A percentile compares a stretch with the other conserved stretches of the same genome.
phyloP scores from a whole-genome alignment of 257 asterid species.

The Paraleonurus japonicus region DNA sequence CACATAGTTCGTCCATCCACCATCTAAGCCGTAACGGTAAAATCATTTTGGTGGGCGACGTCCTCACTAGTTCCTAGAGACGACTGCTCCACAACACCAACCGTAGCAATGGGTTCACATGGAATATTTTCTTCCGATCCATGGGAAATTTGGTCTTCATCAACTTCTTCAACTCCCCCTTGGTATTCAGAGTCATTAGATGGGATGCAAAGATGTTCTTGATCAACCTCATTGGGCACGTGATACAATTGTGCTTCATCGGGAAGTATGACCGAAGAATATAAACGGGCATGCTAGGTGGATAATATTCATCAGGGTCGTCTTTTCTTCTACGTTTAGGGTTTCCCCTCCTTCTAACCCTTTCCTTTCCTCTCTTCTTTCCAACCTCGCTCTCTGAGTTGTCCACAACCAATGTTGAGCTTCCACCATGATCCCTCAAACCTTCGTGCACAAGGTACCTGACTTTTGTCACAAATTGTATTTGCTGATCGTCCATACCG shows the following conservation, averaged over 20 bases:
- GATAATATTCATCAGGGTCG: slow-evolving; percentile 52
- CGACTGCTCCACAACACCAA: slow-evolving; percentile 44
- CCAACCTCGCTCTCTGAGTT: slow-evolving; percentile 52
- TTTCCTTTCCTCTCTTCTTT: slow-evolving; percentile 78
- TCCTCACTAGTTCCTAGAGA: slow-evolving; percentile 57
- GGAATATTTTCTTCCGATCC: slow-evolving; percentile 40
- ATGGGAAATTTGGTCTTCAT: slow-evolving; percentile 47
- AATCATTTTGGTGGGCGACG: slow-evolving; percentile 46
- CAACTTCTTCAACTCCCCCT: slow-evolving; percentile 42
- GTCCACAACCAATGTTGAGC: slow-evolving; percentile 32
- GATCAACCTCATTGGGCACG: slow-evolving; percentile 38
- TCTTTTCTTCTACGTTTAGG: slow-evolving; percentile 80
- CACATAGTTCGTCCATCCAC: not conserved
- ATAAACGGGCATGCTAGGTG: slow-evolving; percentile 35
- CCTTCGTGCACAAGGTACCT: slow-evolving; percentile 70
- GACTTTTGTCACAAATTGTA: slow-evolving; percentile 64
- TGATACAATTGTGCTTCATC: slow-evolving; percentile 42
- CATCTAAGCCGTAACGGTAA: slow-evolving; percentile 37
- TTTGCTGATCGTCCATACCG: slow-evolving; percentile 87
- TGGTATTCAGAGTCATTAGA: slow-evolving; percentile 35
- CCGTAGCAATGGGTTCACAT: slow-evolving; percentile 35
- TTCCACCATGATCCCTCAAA: slow-evolving; percentile 65
- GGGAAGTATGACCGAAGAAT: slow-evolving; percentile 32
- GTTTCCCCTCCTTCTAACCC: slow-evolving; percentile 72
- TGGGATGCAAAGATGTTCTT: slow-evolving; percentile 33